Base-by-base conservation (phyloP, 23 red algal genomes). In the Porphyridium purpureum region DNA sequence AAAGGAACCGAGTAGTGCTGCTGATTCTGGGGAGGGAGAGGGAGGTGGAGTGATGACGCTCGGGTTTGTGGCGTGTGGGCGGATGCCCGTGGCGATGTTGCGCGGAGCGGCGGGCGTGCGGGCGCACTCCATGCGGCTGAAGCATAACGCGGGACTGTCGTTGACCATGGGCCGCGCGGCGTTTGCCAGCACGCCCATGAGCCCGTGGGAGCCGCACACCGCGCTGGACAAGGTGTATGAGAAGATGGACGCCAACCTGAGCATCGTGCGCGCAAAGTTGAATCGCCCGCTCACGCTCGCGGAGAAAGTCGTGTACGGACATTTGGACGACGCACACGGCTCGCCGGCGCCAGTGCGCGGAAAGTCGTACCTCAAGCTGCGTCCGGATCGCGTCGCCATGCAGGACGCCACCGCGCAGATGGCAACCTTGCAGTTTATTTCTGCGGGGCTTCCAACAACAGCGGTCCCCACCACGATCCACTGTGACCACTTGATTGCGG, bases 391-490 rank as follows among this genome's bases (percentile, higher is more conserved):
- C 22, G 90, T 98, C 31, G 90, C 90, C 20, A 66, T 98, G 31
- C 90, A 98, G 74, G 90, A 98, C 70, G 90, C 90, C 7, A 98
- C 90, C 3, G 90, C 90, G 20, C 90, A 98, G 59, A 98, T 98
- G 90, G 90, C 90, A 0, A 61, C 79, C 15, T 70, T 98, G 50
- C 90, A 98, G 60, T 98, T 98, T 48, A 85, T 98, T 51, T 82
- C 90, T 0, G 82, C 90, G 17, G 79, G 55, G 5, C 61, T 71
- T 21, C 79, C 90, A n/a, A 54, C 56, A 26, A 69, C 70, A 4
- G 67, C 67, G 29, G 90, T 85, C 5, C 90, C 90, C 4, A 75
- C 90, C 4, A 98, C 90, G 22, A 82, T 98, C 35, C 90, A 98
- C 46, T 98, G 90, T 47, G 90, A 98, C 52, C 90, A 98, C 56